These are phyloP conservation scores for Boletus sp. DNA, from an alignment of 768 basidiomycete genomes.

Conservation along the genomic window DNA sequence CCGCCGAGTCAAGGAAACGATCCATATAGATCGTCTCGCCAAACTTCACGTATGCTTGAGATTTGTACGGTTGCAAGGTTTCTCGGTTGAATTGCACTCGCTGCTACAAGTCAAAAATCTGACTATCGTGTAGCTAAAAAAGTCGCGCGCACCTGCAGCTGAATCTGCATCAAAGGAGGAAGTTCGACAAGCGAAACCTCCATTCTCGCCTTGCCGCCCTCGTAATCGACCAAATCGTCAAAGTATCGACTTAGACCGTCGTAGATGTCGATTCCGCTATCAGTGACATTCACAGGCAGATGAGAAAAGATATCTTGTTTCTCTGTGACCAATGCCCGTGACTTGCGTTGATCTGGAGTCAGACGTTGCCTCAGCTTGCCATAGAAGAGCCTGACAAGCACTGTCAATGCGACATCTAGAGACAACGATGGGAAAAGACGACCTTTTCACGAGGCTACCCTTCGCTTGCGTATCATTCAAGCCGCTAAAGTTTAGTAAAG, in stretches of 20 bases:
- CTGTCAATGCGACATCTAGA: not conserved
- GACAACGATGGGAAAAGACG: not conserved
- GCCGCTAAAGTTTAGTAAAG: slow-evolving; percentile 69
- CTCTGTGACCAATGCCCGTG: slow-evolving; percentile 64
- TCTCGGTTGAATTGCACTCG: slow-evolving; percentile 94
- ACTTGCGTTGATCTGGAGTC: slow-evolving; percentile 36
- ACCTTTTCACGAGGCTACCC: slow-evolving; percentile 88
- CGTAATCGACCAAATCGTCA: slow-evolving; percentile 83
- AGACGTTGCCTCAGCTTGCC: slow-evolving; percentile 76
- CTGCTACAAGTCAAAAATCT: slow-evolving; percentile 39
- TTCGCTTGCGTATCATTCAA: slow-evolving; percentile 44
- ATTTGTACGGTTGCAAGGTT: slow-evolving; percentile 90
- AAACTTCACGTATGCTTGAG: slow-evolving; percentile 93
- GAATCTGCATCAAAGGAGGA: slow-evolving; percentile 91
- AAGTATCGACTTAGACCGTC: slow-evolving; percentile 93
- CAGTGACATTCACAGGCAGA: slow-evolving; percentile 88
- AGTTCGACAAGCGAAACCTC: slow-evolving; percentile 82
- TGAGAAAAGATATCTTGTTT: slow-evolving; percentile 94
- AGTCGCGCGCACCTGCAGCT: slow-evolving; percentile 71
- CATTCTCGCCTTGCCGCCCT: slow-evolving; percentile 84
- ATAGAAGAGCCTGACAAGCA: slow-evolving; percentile 71
- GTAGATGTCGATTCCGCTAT: slow-evolving; percentile 88
- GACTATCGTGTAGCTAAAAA: not conserved
- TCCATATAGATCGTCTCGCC: slow-evolving; percentile 86
- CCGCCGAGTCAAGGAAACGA: slow-evolving; percentile 80